Evolutionary conservation across 257 asterid genomes (phyloP), one percentile per base, ranked within the genome.

Genomic region (Solanum pimpinellifolium): DNA sequence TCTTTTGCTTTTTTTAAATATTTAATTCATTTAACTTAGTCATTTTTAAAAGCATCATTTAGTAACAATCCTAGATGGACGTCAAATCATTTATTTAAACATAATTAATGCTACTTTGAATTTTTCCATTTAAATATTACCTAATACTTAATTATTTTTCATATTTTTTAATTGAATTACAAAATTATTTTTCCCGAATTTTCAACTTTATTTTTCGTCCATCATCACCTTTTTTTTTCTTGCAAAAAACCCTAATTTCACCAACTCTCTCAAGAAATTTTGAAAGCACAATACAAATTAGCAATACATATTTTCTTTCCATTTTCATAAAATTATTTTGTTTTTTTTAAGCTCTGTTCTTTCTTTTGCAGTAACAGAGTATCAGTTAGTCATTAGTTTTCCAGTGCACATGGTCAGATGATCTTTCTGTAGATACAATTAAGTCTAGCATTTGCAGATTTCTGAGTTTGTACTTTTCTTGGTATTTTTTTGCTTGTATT

Each of bases 41-140:
- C 87, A 60, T 90, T 88, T 91, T 89, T 87, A 65, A 91, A 91
- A 87, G 84, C 47, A 87, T 86, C 75, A 86, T 86, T 92, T 95
- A 90, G 91, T 93, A 90, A 93, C 90, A 92, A 93, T 93, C 93
- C 96, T 92, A 94, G 95, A 89, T 95, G 98, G 98, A 93, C 94
- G 92, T 93, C 92, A 95, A 94, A 92, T 94, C 96, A 89, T 91
- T 91, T 95, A 92, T 94, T 94, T 91, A 94, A 96, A 94, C 96
- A 89, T 88, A 93, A 92, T 96, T 94, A 89, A 94, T 96, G 89
- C 92, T 29, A 80, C 42, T 93, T 93, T 91, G 90, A 92, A 89
- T 91, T 93, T 93, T 94, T 89, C 90, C 90, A 90, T 92, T 96
- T 89, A 89, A 95, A 92, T 93, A 95, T 90, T 91, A 69, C 78